These are phyloP conservation scores for Schizophyllum amplum DNA, from an alignment of 1,284 basidiomycete species.

Conservation along the genomic window DNA sequence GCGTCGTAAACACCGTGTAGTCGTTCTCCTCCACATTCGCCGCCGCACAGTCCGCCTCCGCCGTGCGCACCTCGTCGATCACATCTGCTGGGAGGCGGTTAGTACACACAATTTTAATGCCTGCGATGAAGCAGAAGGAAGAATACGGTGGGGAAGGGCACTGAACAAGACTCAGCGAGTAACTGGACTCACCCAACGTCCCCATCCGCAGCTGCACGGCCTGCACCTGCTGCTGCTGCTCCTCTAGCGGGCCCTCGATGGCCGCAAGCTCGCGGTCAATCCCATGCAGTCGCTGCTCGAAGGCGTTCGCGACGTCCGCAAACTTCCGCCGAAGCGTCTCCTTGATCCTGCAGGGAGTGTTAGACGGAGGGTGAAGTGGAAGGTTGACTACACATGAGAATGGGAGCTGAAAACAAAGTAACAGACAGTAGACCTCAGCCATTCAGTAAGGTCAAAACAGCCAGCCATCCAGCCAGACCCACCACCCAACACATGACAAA, in stretches of 20 bases:
- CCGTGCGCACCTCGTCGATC: constrained; percentile 45
- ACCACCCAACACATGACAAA: not conserved
- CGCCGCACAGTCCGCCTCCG: constrained; percentile 73
- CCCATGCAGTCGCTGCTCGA: constrained; percentile 64
- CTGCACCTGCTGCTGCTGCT: constrained; percentile 29
- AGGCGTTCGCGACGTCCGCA: constrained; percentile 79
- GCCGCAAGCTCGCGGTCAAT: constrained; percentile 73
- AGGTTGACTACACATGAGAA: constrained; percentile 6
- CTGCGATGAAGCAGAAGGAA: constrained; percentile 23
- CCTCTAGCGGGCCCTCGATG: constrained; percentile 76
- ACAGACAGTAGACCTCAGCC: too few species aligned
- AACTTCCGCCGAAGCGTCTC: constrained; percentile 80
- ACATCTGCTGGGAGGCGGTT: constrained; percentile 55
- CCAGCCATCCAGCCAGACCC: too few species aligned
- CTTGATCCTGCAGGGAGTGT: constrained; percentile 60
- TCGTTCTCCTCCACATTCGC: constrained; percentile 98
- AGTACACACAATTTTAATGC: constrained; percentile 47
- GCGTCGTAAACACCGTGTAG: constrained; percentile 85
- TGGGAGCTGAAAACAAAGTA: not conserved
- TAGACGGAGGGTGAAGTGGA: too few species aligned
- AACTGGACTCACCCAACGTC: not conserved
- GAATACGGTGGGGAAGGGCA: too few species aligned
- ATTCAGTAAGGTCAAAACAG: too few species aligned
- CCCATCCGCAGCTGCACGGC: not conserved
- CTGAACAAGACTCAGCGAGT: too few species aligned